Evolutionary conservation across 2,329 filamentous ascomycete genomes (phyloP), one percentile per base, ranked within the genome.

Genomic region (Colletotrichum noveboracense): DNA sequence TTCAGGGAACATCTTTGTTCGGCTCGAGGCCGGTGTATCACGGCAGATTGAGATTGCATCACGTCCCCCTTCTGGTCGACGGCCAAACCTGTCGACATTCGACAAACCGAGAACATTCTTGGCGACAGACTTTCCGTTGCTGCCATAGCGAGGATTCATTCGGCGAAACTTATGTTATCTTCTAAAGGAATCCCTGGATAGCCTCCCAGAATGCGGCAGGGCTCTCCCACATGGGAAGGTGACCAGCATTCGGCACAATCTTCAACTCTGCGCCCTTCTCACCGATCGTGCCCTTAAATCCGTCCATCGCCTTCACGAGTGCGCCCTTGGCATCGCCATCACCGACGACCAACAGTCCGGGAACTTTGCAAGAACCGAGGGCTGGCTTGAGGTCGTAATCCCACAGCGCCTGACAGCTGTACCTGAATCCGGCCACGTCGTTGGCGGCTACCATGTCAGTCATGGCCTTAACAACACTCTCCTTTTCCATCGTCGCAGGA

Each of bases 201-300:
- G 91, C 91, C 32, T 89, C 86, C 81, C 93, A 93, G 82, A 96
- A 96, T 6, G 89, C 91, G 72, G 87, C 85, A 1, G 94, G 93
- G 78, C 91, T 90, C 85, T 97, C 95, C 64, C 92, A 92, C 94
- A 97, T 97, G 1, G 95, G 95, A 80, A 98, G 84, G 86, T 98
- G 95, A 0, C 95, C 95, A 0, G 95, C 92, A 10, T 89, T 86
- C 0, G 94, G 90, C 12, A 97, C 90, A 73, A 94, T 84, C 81
- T 89, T 91, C 78, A 96, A 88, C 74, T 91, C 88, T 0, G 89
- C 89, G 0, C 89, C 91, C 0, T 83, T 82, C 12, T 86, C 83
- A 0, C 93, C 93, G 56, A 95, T 82, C 21, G 86, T 82, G 0
- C 84, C 88, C 70, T 89, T 91, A 89, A 96, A 95, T 16, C 92